These are phyloP conservation scores for Oenanthe sinensis DNA, from an alignment of 129 eudicot species.

Conservation along the genomic window DNA sequence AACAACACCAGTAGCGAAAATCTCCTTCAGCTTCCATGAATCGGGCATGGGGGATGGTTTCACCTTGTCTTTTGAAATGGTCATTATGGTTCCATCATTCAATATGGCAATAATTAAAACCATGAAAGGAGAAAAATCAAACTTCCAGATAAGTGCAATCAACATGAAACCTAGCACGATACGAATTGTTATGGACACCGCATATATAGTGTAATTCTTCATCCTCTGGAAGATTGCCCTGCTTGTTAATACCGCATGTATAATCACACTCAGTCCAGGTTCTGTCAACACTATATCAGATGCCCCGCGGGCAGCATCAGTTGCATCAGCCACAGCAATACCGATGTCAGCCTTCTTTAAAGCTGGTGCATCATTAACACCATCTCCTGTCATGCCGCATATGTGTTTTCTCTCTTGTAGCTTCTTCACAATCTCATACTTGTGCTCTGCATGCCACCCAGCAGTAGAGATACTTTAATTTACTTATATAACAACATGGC, in stretches of 20 bases:
- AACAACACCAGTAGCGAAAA: slow-evolving; percentile 74
- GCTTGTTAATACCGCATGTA: slow-evolving; percentile 75
- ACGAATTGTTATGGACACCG: slow-evolving; percentile 85
- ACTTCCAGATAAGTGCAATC: slow-evolving; percentile 75
- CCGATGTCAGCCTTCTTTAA: slow-evolving; percentile 81
- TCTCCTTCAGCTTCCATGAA: slow-evolving; percentile 81
- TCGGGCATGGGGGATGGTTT: slow-evolving; percentile 85
- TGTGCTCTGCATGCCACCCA: slow-evolving; percentile 54
- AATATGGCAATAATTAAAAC: slow-evolving; percentile 76
- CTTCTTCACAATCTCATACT: slow-evolving; percentile 83
- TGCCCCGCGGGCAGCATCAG: slow-evolving; percentile 85
- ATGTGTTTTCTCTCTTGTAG: slow-evolving; percentile 78
- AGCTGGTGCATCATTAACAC: slow-evolving; percentile 92
- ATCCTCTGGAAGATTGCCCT: slow-evolving; percentile 87
- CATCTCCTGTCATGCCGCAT: slow-evolving; percentile 94
- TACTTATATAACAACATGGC: neutral
- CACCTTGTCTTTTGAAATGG: slow-evolving; percentile 82
- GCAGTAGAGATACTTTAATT: neutral
- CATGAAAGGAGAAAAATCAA: slow-evolving; percentile 89
- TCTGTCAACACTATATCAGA: slow-evolving; percentile 80
- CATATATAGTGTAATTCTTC: slow-evolving; percentile 90
- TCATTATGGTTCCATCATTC: slow-evolving; percentile 91
- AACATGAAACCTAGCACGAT: slow-evolving; percentile 84
- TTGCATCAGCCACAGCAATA: slow-evolving; percentile 85
- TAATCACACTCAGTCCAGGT: slow-evolving; percentile 77